Evolutionary conservation across 2,329 filamentous ascomycete genomes (phyloP).

Genomic region (Fusarium globosum): DNA sequence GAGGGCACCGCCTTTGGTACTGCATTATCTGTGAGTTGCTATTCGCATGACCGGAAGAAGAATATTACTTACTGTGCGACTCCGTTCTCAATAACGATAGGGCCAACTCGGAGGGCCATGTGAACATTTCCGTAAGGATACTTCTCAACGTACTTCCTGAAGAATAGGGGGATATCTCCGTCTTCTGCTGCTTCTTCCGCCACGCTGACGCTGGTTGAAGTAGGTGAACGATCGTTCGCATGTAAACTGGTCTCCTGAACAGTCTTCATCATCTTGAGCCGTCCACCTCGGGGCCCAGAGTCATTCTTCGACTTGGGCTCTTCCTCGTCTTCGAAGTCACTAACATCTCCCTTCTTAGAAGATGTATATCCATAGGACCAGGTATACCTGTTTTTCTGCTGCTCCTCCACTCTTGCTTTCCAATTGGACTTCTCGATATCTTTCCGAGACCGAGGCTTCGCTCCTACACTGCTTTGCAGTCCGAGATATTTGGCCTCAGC

Average conservation of each 20-base stretch:
- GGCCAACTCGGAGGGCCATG: conserved; percentile 54
- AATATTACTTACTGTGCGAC: conserved; percentile 48
- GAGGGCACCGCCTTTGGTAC: conserved; percentile 42
- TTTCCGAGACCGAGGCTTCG: conserved; percentile 8
- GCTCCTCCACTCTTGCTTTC: neutral
- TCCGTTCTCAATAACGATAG: conserved; percentile 55
- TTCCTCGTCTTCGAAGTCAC: conserved; percentile 18
- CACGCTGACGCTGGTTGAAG: conserved; percentile 21
- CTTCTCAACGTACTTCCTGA: conserved; percentile 45
- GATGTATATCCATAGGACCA: neutral
- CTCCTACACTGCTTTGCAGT: conserved; percentile 27
- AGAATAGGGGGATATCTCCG: conserved; percentile 47
- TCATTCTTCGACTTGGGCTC: neutral
- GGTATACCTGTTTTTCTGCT: neutral
- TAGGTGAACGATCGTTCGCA: conserved; percentile 17
- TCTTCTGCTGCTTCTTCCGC: conserved; percentile 32
- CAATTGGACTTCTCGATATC: neutral
- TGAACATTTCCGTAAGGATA: conserved; percentile 55
- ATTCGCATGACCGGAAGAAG: neutral
- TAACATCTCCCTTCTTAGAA: neutral
- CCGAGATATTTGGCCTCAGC: conserved; percentile 33
- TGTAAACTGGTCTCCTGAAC: conserved; percentile 10
- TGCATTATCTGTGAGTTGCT: conserved; percentile 9
- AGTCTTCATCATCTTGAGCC: conserved; percentile 21
- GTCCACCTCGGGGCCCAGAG: neutral